Conservation (phyloP, 306 rosid species). For the Delonix regia region DNA sequence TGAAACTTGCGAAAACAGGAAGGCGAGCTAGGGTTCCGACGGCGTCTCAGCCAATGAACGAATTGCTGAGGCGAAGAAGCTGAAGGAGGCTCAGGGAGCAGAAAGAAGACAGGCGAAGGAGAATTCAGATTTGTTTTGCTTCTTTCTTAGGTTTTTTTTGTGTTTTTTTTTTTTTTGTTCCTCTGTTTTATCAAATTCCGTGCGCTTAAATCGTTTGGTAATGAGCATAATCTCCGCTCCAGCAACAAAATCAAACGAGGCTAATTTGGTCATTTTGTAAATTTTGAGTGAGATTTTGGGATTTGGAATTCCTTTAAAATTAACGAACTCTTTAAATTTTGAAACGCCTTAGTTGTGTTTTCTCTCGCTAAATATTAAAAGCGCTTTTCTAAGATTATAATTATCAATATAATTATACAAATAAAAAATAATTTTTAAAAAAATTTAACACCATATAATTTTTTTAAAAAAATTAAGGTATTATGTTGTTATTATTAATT, state of each 20-base stretch:
- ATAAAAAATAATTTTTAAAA: too few species aligned
- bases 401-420: too few species aligned
- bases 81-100: not conserved
- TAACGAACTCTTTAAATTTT: too few species aligned
- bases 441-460: too few species aligned
- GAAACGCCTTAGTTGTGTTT: not conserved
- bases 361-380: not conserved
- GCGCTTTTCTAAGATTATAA: not conserved
- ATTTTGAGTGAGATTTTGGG: not conserved
- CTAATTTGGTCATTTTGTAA: constrained; percentile 16
- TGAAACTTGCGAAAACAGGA: not conserved
- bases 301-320: not conserved
- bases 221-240: constrained; percentile 19
- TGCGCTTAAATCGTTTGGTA: constrained; percentile 44
- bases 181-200: constrained; percentile 29
- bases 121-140: not conserved
- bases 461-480: too few species aligned
- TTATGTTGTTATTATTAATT: too few species aligned
- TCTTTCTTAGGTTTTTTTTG: not conserved
- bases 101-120: not conserved
- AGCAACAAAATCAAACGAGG: not conserved
- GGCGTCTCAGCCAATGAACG: not conserved
- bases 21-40: not conserved
- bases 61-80: constrained; percentile 24
- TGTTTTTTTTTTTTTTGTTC: constrained; percentile 3